These are phyloP conservation scores for Viridothelium virens DNA, from an alignment of 495 filamentous ascomycete species.

Conservation along the genomic window DNA sequence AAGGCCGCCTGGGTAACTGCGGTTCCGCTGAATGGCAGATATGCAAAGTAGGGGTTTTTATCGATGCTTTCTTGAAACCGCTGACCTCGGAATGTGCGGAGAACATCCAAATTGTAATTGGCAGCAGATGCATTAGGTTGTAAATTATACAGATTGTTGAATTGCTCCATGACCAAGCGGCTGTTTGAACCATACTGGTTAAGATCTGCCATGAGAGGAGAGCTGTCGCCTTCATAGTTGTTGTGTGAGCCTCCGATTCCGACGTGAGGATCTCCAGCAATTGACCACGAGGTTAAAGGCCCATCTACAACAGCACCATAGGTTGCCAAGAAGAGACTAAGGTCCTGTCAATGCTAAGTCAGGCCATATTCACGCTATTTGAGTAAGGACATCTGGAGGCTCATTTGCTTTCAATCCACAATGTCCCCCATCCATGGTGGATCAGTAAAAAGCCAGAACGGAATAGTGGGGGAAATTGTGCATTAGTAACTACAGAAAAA, in stretches of 20 bases:
- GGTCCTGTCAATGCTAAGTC: constrained; percentile 29
- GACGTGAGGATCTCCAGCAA: constrained; percentile 33
- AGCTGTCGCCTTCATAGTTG: constrained; percentile 50
- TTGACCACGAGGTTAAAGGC: constrained; percentile 31
- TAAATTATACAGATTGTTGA: constrained; percentile 36
- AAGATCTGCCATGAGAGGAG: constrained; percentile 45
- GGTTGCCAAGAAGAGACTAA: constrained; percentile 43
- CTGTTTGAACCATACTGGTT: constrained; percentile 37
- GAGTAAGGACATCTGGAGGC: too few species aligned
- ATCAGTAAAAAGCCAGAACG: too few species aligned
- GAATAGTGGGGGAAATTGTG: too few species aligned
- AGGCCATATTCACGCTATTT: too few species aligned
- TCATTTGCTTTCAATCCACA: too few species aligned
- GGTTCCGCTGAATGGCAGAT: constrained; percentile 32
- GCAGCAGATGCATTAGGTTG: constrained; percentile 29
- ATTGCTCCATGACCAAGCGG: constrained; percentile 40
- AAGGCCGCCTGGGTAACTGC: constrained; percentile 25
- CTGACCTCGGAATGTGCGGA: constrained; percentile 26
- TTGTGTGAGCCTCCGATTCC: constrained; percentile 50
- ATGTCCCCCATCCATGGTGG: too few species aligned
- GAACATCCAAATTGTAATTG: constrained; percentile 29
- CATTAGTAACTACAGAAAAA: constrained; percentile 14
- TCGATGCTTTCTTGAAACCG: constrained; percentile 30
- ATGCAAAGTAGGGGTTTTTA: constrained; percentile 36
- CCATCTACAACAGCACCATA: constrained; percentile 48